Evolutionary conservation across 129 eudicot genomes (phyloP).

Genomic region (Ambrosia trifida): DNA sequence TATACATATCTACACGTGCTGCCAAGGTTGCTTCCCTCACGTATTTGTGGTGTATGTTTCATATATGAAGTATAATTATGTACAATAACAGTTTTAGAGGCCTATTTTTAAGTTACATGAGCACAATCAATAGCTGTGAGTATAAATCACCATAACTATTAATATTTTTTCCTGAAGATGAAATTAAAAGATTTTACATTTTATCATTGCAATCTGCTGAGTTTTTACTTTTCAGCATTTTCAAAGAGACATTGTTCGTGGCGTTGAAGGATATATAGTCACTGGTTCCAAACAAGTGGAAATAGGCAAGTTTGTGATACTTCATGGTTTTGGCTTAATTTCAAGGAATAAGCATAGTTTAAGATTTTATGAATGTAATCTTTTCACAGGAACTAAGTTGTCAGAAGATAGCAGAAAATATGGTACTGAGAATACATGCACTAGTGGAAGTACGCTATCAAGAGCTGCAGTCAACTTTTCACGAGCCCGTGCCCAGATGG

Average conservation of each 20-base stretch:
- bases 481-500: slow-evolving; percentile 78
- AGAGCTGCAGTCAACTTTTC: slow-evolving; percentile 77
- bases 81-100: slow-evolving; percentile 1
- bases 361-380: slow-evolving; percentile 5
- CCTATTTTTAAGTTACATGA: slow-evolving; percentile 7
- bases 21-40: slow-evolving; percentile 68
- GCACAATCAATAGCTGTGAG: background rate
- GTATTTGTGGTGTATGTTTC: slow-evolving; percentile 3
- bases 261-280: slow-evolving; percentile 93
- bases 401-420: slow-evolving; percentile 96
- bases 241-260: slow-evolving; percentile 98
- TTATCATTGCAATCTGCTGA: slow-evolving; percentile 20
- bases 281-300: slow-evolving; percentile 96
- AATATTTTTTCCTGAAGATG: slow-evolving; percentile 7
- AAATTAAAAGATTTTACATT: background rate
- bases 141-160: slow-evolving; percentile 3
- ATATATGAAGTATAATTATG: background rate
- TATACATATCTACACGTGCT: slow-evolving; percentile 93
- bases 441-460: slow-evolving; percentile 73
- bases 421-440: slow-evolving; percentile 87
- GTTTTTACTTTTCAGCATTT: slow-evolving; percentile 59
- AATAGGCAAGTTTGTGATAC: slow-evolving; percentile 54
- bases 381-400: slow-evolving; percentile 66
- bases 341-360: slow-evolving; percentile 1
- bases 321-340: background rate